Base-by-base conservation (phyloP, 208 protist genomes). In the Wallacemonas rigidus region DNA sequence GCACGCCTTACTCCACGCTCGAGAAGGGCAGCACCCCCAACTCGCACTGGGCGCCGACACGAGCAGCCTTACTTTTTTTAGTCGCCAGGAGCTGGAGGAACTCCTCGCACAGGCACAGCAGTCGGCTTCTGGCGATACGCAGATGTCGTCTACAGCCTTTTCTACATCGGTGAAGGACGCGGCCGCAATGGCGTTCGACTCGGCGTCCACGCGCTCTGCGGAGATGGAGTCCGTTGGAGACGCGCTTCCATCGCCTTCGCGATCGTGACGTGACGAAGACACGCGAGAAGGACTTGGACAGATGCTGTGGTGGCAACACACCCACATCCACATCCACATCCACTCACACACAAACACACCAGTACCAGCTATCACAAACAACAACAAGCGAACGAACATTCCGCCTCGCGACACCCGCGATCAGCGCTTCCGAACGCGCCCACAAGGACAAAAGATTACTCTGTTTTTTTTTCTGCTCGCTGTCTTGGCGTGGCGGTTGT, bases 191-290 rank as follows among this genome's bases (percentile, higher is more conserved):
- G 68, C 51, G 8, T 83, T 83, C 71, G 74, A 83, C 58, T 67
- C 72, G 36, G 64, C 70, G 2, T 67, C 74, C 9, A 70, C 78
- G 3, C 68, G 71, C 68, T 74, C 69, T 3, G 80, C 71, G 54
- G 80, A 85, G 72, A 70, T 85, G 67, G 80, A 80, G 63, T 74
- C 71, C 3, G 71, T 85, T 12, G 80, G 80, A 3, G 80, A 80
- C 14, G 69, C 55, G 56, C 76, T 85, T 71, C 61, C 74, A 2
- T 79, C 78, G 15, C 73, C 69, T 26, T 9, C 71, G 51, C 58
- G 78, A 15, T 43, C 67, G 41, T 72, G 50, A 62, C 51, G 38
- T 55, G 40, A 12, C 63, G 56, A 54, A 5, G 11, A 56, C 9
- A 36, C 8, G 4, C 51, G 26, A 41, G n/a, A 69, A 2, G 63